phyloP scores from a whole-genome alignment of 1,284 basidiomycete species.

The Cutaneotrichosporon daszewskae region DNA sequence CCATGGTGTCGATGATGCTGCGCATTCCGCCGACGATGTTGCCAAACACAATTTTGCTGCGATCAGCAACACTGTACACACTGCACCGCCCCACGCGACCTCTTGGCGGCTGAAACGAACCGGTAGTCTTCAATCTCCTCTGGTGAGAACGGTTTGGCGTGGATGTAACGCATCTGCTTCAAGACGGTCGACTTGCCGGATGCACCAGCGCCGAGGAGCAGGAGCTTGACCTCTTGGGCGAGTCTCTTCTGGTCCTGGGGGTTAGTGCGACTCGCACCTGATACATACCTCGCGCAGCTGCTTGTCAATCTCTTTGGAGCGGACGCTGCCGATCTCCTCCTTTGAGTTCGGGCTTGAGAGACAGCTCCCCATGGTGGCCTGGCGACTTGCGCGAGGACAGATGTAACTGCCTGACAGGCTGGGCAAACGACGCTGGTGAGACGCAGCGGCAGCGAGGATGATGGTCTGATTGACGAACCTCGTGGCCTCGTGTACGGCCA shows the following conservation, averaged over 20 bases:
- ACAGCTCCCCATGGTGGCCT: conserved; percentile 66
- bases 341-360: conserved; percentile 50
- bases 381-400: no score
- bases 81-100: no score
- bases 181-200: conserved; percentile 77
- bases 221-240: conserved; percentile 72
- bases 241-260: conserved; percentile 61
- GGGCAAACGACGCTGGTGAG: no score
- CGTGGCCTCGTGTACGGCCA: no score
- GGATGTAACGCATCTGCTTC: conserved; percentile 46
- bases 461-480: no score
- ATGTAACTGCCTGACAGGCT: no score
- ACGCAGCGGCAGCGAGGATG: no score
- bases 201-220: conserved; percentile 87
- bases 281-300: conserved; percentile 57
- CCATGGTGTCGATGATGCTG: conserved; percentile 78
- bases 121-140: conserved; percentile 42
- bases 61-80: conserved; percentile 13
- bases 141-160: conserved; percentile 33
- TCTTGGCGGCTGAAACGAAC: no score
- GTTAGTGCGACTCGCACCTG: not conserved
- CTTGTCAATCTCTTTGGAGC: conserved; percentile 59
- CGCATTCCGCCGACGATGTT: conserved; percentile 83
- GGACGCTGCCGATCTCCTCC: conserved; percentile 23
- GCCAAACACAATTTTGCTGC: conserved; percentile 79